Evolutionary conservation across 2,329 filamentous ascomycete species (phyloP), one percentile per base, ranked within the genome.

Genomic region (Colletotrichum euphorbiae): DNA sequence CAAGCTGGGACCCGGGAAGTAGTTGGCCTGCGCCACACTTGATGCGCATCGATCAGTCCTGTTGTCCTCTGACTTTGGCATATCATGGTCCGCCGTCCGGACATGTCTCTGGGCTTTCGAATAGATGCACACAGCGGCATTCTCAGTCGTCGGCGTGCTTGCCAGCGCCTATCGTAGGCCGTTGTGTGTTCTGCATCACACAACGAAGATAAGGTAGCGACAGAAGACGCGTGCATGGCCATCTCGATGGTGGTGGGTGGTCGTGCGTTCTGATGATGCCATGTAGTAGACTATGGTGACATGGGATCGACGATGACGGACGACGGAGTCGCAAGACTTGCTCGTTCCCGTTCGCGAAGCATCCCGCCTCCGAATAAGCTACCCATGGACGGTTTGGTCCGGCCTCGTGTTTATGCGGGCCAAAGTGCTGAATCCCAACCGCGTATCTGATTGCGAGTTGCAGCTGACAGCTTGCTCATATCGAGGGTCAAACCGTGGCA

Each of bases 401-500:
- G 43, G 40, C 28, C 55, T 65, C 33, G 15, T 12, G 8, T 11
- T 4, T 19, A 19, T 9, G n/a, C 21, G 42, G 21, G 13, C 13
- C 33, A 36, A 54, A 19, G 9, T 52, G 46, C 48, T 48, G 57
- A 21, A 48, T 13, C n/a, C 33, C 19, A 45, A 45, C 21, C 19
- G 15, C n/a, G 19, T 45, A 17, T 28, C 12, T 60, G 46, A 12
- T 48, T 61, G 57, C 48, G 31, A 46, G 52, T 46, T 42, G 62
- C 46, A 55, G 19, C 43, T 43, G 43, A 50, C 33, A 58, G 21
- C 15, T 58, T 38, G 31, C 56, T n/a, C 28, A 54, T 19, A 31
- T 45, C 19, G 31, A 66, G 17, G 46, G 48, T 42, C 56, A 46
- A 55, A 62, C 46, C 42, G 31, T 21, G 31, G 9, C 36, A 59